Evolutionary conservation across 305 asterid species (phyloP).

Genomic region (Solanum hybrid): DNA sequence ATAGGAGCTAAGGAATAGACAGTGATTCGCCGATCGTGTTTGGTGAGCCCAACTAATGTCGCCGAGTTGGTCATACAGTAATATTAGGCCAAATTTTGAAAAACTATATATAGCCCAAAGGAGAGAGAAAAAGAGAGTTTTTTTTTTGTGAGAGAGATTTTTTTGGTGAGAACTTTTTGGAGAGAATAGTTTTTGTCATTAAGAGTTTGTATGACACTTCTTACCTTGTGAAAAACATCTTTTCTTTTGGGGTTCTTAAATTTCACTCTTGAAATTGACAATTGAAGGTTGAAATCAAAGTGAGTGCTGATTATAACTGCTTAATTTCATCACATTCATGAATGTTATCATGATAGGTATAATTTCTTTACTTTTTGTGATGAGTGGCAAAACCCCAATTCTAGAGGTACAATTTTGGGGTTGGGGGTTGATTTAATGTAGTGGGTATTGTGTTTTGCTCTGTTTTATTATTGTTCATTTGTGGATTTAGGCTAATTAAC

Average conservation of each 20-base stretch:
- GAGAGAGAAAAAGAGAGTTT: background rate
- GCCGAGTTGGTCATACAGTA: background rate
- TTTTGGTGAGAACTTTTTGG: background rate
- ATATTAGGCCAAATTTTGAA: background rate
- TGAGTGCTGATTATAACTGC: background rate
- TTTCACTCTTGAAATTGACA: background rate
- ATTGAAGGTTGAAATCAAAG: background rate
- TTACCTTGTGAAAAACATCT: background rate
- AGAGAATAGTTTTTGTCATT: background rate
- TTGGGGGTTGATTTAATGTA: background rate
- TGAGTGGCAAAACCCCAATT: background rate
- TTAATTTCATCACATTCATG: background rate
- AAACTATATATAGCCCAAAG: background rate
- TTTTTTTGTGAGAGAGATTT: background rate
- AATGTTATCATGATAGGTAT: background rate
- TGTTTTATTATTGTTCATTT: background rate
- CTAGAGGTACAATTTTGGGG: background rate
- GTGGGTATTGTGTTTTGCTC: background rate
- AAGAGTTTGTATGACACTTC: background rate
- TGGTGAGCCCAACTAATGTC: background rate
- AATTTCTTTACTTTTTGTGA: background rate
- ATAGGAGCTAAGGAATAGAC: background rate
- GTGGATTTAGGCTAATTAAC: background rate
- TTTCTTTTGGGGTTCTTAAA: background rate
- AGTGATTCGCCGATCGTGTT: background rate